Evolutionary conservation across 1,284 basidiomycete species (phyloP).

Genomic region (Neotropicomus parvogracilis): DNA sequence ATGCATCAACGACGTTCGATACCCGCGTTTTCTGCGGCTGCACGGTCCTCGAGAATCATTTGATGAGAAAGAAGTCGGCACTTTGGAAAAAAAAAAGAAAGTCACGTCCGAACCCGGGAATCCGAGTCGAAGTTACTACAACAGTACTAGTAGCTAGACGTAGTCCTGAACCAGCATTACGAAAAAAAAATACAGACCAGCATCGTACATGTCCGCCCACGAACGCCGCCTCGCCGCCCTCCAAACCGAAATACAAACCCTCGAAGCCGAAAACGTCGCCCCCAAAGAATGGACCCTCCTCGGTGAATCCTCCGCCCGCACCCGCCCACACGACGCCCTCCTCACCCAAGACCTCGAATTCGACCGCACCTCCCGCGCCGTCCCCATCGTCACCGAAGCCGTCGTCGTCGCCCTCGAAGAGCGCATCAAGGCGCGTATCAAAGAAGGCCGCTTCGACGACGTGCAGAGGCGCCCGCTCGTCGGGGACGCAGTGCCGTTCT

Average conservation of each 20-base stretch:
- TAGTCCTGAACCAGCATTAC: no score
- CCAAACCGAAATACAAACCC: slow-evolving; percentile 61
- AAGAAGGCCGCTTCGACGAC: slow-evolving; percentile 88
- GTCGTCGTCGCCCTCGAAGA: slow-evolving; percentile 82
- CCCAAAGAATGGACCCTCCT: slow-evolving; percentile 86
- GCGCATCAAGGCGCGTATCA: slow-evolving; percentile 86
- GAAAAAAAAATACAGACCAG: no score
- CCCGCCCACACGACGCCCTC: slow-evolving; percentile 88
- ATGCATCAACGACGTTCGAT: no score
- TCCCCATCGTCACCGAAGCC: slow-evolving; percentile 90
- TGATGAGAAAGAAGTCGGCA: no score
- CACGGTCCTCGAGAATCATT: no score
- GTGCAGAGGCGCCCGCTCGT: slow-evolving; percentile 77
- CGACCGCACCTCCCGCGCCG: slow-evolving; percentile 83
- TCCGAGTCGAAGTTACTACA: no score
- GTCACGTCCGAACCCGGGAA: no score
- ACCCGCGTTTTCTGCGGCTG: no score
- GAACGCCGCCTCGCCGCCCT: slow-evolving; percentile 61
- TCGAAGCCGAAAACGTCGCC: slow-evolving; percentile 71
- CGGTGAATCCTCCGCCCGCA: slow-evolving; percentile 83
- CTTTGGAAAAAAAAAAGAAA: no score
- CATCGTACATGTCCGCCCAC: slow-evolving; percentile 58
- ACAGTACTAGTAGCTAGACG: no score
- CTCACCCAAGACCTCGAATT: slow-evolving; percentile 96
- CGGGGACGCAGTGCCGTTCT: slow-evolving; percentile 78